These are phyloP conservation scores for Aspergillus carbonarius DNA, from an alignment of 2,329 filamentous ascomycete genomes.

Conservation along the genomic window DNA sequence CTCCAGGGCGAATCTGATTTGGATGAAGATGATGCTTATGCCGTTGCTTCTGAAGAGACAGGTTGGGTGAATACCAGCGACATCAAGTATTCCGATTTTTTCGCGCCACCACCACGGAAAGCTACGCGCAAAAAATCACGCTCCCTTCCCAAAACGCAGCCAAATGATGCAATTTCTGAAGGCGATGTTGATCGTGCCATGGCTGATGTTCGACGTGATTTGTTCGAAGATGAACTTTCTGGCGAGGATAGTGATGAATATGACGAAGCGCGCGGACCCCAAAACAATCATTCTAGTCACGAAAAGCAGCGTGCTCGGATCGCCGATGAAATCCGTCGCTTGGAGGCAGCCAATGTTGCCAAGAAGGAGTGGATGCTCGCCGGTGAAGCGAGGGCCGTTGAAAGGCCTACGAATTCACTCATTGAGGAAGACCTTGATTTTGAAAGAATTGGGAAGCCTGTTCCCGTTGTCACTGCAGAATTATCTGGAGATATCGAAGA, in stretches of 20 bases:
- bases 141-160: constrained; percentile 55
- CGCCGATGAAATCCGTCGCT: constrained; percentile 82
- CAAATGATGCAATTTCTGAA: constrained; percentile 50
- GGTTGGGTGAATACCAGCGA: constrained; percentile 76
- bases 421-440: constrained; percentile 95
- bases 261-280: constrained; percentile 54
- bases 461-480: constrained; percentile 90
- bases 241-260: constrained; percentile 62
- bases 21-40: constrained; percentile 58
- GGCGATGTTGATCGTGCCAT: constrained; percentile 79
- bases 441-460: constrained; percentile 89
- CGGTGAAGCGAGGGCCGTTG: constrained; percentile 79
- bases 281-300: constrained; percentile 63
- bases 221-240: constrained; percentile 73
- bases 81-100: constrained; percentile 90
- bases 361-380: constrained; percentile 88
- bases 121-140: constrained; percentile 55
- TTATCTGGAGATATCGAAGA: constrained; percentile 88
- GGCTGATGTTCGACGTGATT: constrained; percentile 79
- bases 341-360: constrained; percentile 84
- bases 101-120: constrained; percentile 79
- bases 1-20: constrained; percentile 64
- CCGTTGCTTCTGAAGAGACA: constrained; percentile 58
- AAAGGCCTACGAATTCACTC: constrained; percentile 85
- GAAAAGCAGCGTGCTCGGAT: constrained; percentile 84